Evolutionary conservation across 345 rosid genomes (phyloP), one percentile per base, ranked within the genome.

Genomic region (Camelina sativa): DNA sequence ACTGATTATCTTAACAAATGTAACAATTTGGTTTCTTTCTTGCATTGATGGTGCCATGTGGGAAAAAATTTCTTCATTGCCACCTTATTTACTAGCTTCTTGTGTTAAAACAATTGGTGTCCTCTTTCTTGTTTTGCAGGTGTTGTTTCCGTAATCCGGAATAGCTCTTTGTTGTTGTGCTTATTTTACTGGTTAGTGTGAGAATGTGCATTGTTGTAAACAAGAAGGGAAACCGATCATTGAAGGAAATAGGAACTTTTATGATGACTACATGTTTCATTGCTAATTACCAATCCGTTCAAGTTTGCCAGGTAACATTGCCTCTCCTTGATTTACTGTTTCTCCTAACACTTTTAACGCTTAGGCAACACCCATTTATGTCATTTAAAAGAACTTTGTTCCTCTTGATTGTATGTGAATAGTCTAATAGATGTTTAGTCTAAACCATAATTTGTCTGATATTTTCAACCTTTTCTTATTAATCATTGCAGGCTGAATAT

Each of bases 241-340:
- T 85, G 75, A 89, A 92, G 79, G 91, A 85, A 80, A 84, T 88
- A 22, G 92, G 90, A 70, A 88, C 85, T 63, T 83, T 90, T 92
- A 90, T 84, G 76, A 92, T 92, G 96, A 85, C 75, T 71, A 86
- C 85, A 65, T 83, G 96, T 77, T 75, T 92, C 68, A 69, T 87
- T 83, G 85, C 84, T 16, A 86, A 82, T 80, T 87, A 84, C 82
- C 94, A 86, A 79, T 80, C 80, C 79, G 84, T 90, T 82, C 94
- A 88, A 90, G 86, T 90, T 90, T 92, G 96, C 81, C 96, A 92
- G 94, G 98, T 90, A 82, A 82, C 77, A 7, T 51, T 51, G 5
- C 15, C 32, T 58, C 46, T 69, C 56, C 37, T 56, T 1, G 7
- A 30, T 30, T 17, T 47, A 35, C 61, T 16, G 8, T 20, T 16